Base-by-base conservation (phyloP, 2,329 filamentous ascomycete genomes). In the Thielaviopsis ethacetica region DNA sequence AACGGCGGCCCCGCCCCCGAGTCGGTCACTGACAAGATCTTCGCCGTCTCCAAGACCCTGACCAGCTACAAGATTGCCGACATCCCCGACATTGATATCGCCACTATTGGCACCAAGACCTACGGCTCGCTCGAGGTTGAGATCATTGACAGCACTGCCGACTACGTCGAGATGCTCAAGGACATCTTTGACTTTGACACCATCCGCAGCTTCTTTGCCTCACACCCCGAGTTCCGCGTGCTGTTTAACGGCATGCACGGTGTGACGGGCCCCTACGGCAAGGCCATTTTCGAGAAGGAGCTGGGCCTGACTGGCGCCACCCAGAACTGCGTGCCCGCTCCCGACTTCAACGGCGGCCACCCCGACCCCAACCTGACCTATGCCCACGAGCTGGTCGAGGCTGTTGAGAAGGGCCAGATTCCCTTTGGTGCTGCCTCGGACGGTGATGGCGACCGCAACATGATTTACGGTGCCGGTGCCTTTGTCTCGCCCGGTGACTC, bases 401-500 rank as follows among this genome's bases (percentile, higher is more conserved):
- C 84, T 62, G 93, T 98, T 50, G 90, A 98, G 73, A 88, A 88
- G 76, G 84, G 88, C 67, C 81, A 83, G 61, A 90, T 98, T 64
- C 93, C 94, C 69, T 98, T 98, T 67, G 93, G 93, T 68, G 93
- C 93, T 61, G 93, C 93, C 54, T 95, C 88, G 63, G 93, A 98
- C 66, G 93, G 93, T 66, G 93, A 98, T 67, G 93, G 93, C 67
- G 93, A 98, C 77, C 88, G 93, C 66, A 98, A 98, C 83, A 98
- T 98, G 93, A 98, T 98, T 69, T 98, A 98, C 74, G 93, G 93
- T 63, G 91, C 91, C 65, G 91, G 94, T 68, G 84, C 86, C 52
- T 98, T 98, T 69, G 93, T 98, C 62, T 97, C 91, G 7, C 93
- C 93, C 7, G 93, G 93, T 69, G 93, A 98, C 77, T 95, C 89